Conservation (phyloP, 1,284 basidiomycete genomes). For the Ganoderma sinense region DNA sequence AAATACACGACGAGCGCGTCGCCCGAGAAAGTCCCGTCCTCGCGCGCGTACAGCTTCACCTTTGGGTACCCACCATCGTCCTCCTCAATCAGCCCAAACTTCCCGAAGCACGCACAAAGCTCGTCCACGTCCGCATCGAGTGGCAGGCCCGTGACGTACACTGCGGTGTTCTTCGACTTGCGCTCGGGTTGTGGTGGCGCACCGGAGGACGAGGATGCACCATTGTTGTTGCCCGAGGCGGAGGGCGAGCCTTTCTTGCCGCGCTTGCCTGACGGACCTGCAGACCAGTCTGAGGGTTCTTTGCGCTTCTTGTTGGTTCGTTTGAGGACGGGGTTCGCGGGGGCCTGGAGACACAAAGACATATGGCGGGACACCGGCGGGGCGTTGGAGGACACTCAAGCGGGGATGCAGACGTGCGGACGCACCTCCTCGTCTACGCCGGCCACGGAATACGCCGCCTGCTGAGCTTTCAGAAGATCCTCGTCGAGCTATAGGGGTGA, state of each 20-base stretch:
- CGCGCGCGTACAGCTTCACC: slow-evolving; percentile 93
- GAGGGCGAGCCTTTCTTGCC: slow-evolving; percentile 60
- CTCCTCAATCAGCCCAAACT: slow-evolving; percentile 92
- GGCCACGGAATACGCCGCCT: slow-evolving; percentile 89
- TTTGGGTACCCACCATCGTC: slow-evolving; percentile 89
- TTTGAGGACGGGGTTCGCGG: slow-evolving; percentile 83
- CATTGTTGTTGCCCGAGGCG: slow-evolving; percentile 20
- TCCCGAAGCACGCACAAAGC: slow-evolving; percentile 84
- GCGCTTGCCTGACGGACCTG: slow-evolving; percentile 65
- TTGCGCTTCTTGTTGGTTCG: slow-evolving; percentile 87
- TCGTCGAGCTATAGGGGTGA: slow-evolving; percentile 87
- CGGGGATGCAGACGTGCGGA: slow-evolving; percentile 38
- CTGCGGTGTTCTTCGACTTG: slow-evolving; percentile 89
- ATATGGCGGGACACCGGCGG: slow-evolving; percentile 27
- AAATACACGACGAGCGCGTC: slow-evolving; percentile 98
- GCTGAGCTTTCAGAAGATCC: slow-evolving; percentile 84
- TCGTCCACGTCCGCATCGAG: slow-evolving; percentile 79
- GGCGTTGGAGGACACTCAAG: slow-evolving; percentile 23
- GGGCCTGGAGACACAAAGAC: slow-evolving; percentile 58
- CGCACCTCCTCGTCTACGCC: slow-evolving; percentile 91
- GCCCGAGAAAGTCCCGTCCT: slow-evolving; percentile 92
- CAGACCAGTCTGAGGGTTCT: slow-evolving; percentile 68
- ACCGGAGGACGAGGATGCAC: slow-evolving; percentile 12
- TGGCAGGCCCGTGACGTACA: slow-evolving; percentile 92
- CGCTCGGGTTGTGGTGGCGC: slow-evolving; percentile 44